phyloP scores from a whole-genome alignment of 1,139 yeast genomes.

The Yamadazyma membranifaciens region DNA sequence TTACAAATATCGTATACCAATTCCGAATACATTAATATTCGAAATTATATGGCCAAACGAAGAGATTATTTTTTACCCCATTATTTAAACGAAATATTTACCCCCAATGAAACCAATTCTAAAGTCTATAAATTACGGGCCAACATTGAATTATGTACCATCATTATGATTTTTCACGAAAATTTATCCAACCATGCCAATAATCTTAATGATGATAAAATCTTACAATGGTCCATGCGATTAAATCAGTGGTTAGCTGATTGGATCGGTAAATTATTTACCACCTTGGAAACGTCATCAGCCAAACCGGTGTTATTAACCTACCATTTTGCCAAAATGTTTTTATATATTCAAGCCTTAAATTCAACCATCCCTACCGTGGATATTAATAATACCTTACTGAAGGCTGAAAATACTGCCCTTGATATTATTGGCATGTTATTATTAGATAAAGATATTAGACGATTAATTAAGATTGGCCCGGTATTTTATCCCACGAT shows the following conservation, averaged over 20 bases:
- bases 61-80: constrained; percentile 10
- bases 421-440: constrained; percentile 10
- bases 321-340: constrained; percentile 10
- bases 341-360: constrained; percentile 8
- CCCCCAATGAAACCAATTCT: constrained; percentile 3
- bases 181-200: not conserved
- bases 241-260: constrained; percentile 11
- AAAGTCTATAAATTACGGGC: constrained; percentile 11
- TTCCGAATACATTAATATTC: constrained; percentile 6
- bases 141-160: constrained; percentile 10
- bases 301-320: constrained; percentile 8
- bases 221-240: constrained; percentile 5
- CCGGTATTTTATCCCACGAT: constrained; percentile 11
- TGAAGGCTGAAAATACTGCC: constrained; percentile 8
- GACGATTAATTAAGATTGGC: constrained; percentile 8
- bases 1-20: constrained; percentile 10
- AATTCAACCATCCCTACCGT: not conserved
- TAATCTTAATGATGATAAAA: constrained; percentile 4
- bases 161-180: constrained; percentile 8
- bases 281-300: constrained; percentile 8
- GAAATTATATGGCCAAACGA: constrained; percentile 8
- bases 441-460: constrained; percentile 7
- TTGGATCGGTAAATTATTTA: constrained; percentile 10
- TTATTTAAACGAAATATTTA: constrained; percentile 8
- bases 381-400: not conserved